Evolutionary conservation across 2,329 filamentous ascomycete genomes (phyloP).

Genomic region (Aspergillus sp.): DNA sequence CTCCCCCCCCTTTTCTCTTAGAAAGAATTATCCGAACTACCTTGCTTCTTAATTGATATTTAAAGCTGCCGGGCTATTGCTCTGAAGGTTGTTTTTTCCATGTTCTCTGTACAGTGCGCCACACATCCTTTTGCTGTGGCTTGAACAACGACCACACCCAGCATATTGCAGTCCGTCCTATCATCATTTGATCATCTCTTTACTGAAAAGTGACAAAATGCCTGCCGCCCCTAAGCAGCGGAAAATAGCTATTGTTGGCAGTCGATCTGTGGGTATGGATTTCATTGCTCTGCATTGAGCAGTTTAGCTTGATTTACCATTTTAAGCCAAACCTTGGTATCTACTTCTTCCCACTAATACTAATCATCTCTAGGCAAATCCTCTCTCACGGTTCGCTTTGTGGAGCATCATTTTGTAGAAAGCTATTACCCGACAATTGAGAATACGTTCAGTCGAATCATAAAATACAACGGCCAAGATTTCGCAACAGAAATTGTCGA

Average conservation of each 20-base stretch:
- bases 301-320: no score
- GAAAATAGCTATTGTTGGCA: conserved; percentile 94
- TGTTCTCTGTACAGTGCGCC: neutral
- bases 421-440: conserved; percentile 99
- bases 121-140: neutral
- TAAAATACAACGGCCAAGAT: conserved; percentile 88
- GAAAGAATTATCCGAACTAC: no score
- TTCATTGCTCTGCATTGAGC: neutral
- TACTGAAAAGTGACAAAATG: conserved; percentile 43
- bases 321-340: no score
- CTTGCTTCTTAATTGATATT: no score
- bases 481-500: conserved; percentile 97
- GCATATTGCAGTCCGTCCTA: neutral
- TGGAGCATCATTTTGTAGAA: conserved; percentile 97
- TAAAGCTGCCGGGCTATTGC: no score
- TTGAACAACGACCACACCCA: neutral
- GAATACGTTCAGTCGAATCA: conserved; percentile 96
- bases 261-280: conserved; percentile 75
- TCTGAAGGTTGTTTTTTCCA: neutral
- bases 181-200: neutral
- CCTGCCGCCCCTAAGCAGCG: conserved; percentile 74
- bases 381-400: conserved; percentile 92
- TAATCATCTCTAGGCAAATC: conserved; percentile 70
- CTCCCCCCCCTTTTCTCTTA: no score
- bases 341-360: neutral